Evolutionary conservation across 176 grass and related monocot species (phyloP), one percentile per base, ranked within the genome.

Genomic region (Carex cristatella): DNA sequence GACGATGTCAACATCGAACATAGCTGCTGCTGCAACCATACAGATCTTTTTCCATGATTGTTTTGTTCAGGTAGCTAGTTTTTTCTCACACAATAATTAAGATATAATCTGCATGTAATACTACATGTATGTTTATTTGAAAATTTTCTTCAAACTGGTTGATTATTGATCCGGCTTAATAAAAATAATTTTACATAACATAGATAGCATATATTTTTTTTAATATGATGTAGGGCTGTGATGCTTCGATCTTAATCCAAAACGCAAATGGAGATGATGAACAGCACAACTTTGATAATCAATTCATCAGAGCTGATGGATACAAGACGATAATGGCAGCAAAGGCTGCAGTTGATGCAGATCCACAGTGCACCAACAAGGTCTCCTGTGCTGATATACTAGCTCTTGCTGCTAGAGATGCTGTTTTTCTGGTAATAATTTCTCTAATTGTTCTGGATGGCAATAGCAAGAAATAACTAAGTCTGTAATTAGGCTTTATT

Each of bases 321-420:
- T 94, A 94, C 75, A 90, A 84, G 67, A 92, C 85, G 2, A 77
- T 92, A 32, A 64, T 90, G 27, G 86, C 84, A 23, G 88, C 90
- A 53, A 94, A 97, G 88, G 85, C 88, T 16, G 87, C 84, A 62
- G 88, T 97, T 30, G 94, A 97, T 85, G 87, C 83, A 72, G 73
- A 85, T 62, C 69, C 79, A 4, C 65, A 60, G 19, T 97, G 89
- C 82, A 72, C 91, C 12, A 83, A 88, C 79, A 83, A 88, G 1
- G 94, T 97, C 48, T 93, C 94, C 51, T 97, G 94, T 82, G 86
- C 91, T 66, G 94, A 97, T 78, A 51, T 97, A 61, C 79, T 97
- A 19, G 89, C 91, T 32, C 85, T 97, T 59, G 91, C 94, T 46
- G 86, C 91, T 12, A 71, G 94, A 48, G 94, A 97, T 85, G 86